Evolutionary conservation across 768 basidiomycete species (phyloP).

Genomic region (Leccinum subtestaceum): DNA sequence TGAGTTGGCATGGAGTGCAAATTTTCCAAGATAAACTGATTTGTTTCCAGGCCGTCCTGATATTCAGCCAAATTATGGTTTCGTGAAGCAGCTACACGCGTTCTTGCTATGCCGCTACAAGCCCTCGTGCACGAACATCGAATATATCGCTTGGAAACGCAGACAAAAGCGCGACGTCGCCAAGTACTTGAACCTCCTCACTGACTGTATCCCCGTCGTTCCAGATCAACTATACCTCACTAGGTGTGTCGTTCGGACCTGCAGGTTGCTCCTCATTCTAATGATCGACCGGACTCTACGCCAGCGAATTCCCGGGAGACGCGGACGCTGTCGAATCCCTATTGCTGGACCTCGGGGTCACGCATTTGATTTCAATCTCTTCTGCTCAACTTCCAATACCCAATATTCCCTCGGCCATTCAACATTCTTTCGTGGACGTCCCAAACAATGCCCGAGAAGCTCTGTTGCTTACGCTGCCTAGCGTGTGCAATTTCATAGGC

Average conservation of each 20-base stretch:
- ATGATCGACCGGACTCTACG: not conserved
- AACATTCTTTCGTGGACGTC: slow-evolving; percentile 44
- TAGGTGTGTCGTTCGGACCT: slow-evolving; percentile 35
- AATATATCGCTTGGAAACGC: slow-evolving; percentile 60
- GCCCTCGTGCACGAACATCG: slow-evolving; percentile 39
- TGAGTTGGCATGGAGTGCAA: slow-evolving; percentile 25
- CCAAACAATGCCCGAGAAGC: slow-evolving; percentile 37
- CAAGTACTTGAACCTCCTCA: slow-evolving; percentile 48
- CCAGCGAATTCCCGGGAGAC: slow-evolving; percentile 58
- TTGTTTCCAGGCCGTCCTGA: slow-evolving; percentile 35
- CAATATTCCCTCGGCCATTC: slow-evolving; percentile 29
- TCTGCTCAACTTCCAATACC: slow-evolving; percentile 45
- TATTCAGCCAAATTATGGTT: slow-evolving; percentile 44
- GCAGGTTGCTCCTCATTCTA: not conserved
- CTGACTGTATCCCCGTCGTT: slow-evolving; percentile 52
- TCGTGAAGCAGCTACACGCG: slow-evolving; percentile 55
- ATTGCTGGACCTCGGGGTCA: slow-evolving; percentile 48
- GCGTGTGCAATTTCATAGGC: slow-evolving; percentile 44
- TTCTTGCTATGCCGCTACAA: slow-evolving; percentile 52
- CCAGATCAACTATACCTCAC: slow-evolving; percentile 49
- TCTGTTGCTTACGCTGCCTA: slow-evolving; percentile 45
- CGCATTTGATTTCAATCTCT: slow-evolving; percentile 53
- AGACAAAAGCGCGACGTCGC: slow-evolving; percentile 51
- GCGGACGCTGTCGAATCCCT: slow-evolving; percentile 47
- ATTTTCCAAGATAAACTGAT: slow-evolving; percentile 7